Evolutionary conservation across 164 flowering plant species (phyloP), one percentile per base, ranked within the genome.

Genomic region (Chimonanthus salicifolius): DNA sequence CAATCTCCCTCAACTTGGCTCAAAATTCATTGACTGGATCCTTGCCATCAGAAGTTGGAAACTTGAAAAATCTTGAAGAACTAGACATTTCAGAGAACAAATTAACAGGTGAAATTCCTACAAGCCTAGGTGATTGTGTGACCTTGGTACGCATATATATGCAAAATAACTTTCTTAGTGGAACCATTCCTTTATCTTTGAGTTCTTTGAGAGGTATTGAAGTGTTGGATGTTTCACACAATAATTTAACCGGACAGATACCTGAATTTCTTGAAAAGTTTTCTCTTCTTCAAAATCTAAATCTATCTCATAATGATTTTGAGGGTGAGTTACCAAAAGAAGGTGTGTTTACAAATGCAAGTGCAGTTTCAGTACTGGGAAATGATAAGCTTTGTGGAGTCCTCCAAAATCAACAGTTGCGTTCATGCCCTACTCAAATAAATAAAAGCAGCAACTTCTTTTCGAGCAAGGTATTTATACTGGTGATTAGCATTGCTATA

Each of bases 21-120:
- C 7, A 44, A 0, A 87, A 87, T 68, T 21, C 16, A 3, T 67
- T 87, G 2, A 65, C 68, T 7, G 90, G 88, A 2, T 3, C 69
- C 47, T 63, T 87, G 4, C 85, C 90, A 8, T 6, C 16, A 0
- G 81, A 79, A 54, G 74, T 85, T 1, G 84, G 86, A 0, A 58
- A 72, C 0, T 69, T 85, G 71, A 73, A 15, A 20, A 78, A 80
- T 63, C 68, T 87, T 0, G 67, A 0, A 4, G 21, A 8, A 2
- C 7, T 87, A 5, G 78, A 79, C 67, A 20, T 84, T 7, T 81
- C 83, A 0, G 44, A 63, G 0, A 86, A 86, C 64, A 71, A 33
- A 46, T 49, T 86, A 11, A 72, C 84, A 3, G 86, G 89, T 4
- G 71, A 72, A 33, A 75, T 86, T 71, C 88, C 91, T 1, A 64